Conservation (phyloP, 352 stramenopile species). For the Phytophthora sojae region DNA sequence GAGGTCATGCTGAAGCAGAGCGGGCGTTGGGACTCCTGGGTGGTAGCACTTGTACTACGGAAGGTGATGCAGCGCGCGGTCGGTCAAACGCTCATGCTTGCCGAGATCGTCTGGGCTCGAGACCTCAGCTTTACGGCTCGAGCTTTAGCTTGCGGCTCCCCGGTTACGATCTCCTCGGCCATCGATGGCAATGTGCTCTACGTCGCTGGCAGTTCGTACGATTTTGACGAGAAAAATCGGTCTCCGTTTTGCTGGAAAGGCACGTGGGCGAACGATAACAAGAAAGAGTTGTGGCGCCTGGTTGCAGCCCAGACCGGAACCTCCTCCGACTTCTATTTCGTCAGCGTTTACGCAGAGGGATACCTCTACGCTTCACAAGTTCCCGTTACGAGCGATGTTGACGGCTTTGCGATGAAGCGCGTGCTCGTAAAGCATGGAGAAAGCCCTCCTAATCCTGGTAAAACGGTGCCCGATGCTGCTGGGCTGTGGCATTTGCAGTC, state of each 20-base stretch:
- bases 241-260: background rate
- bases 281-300: slow-evolving; percentile 24
- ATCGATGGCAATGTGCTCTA: background rate
- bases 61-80: background rate
- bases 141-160: background rate
- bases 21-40: slow-evolving; percentile 1
- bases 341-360: slow-evolving; percentile 5
- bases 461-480: background rate
- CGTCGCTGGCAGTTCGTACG: background rate
- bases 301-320: slow-evolving; percentile 8
- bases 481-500: slow-evolving; percentile 11
- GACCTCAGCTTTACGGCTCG: background rate
- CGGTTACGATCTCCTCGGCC: background rate
- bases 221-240: background rate
- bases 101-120: background rate
- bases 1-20: slow-evolving; percentile 7
- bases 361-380: slow-evolving; percentile 7
- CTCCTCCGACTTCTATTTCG: slow-evolving; percentile 10
- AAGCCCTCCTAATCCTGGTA: background rate
- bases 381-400: background rate
- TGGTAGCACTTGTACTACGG: slow-evolving; percentile 1
- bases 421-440: slow-evolving; percentile 5
- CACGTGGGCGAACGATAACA: background rate
- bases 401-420: slow-evolving; percentile 4
- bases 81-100: background rate